These are phyloP conservation scores for Pyracantha coccinea DNA, from an alignment of 331 rosid species.

Conservation along the genomic window DNA sequence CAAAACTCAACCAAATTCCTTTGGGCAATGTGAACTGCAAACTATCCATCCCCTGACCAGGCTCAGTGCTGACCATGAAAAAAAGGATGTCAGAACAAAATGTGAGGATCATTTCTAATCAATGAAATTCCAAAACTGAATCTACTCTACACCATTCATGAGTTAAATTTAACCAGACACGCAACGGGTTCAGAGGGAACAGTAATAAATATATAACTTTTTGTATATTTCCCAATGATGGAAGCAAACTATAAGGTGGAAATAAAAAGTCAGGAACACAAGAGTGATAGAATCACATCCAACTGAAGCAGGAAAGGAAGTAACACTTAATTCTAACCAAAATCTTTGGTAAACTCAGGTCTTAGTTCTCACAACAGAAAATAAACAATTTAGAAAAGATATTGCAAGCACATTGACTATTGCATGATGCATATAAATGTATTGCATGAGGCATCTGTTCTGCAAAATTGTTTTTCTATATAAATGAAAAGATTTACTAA, in stretches of 20 bases:
- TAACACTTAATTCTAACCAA: not conserved
- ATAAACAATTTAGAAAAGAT: not conserved
- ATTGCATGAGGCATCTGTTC: not conserved
- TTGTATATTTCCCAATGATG: not conserved
- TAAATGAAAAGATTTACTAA: not conserved
- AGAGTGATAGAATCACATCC: not conserved
- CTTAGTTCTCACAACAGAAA: not conserved
- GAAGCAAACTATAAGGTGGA: not conserved
- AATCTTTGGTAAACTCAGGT: not conserved
- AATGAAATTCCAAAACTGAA: not conserved
- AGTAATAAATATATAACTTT: not conserved
- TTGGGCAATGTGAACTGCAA: constrained; percentile 55
- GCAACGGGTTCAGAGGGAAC: not conserved
- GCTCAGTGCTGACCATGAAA: constrained; percentile 48
- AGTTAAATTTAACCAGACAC: not conserved
- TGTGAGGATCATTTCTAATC: not conserved
- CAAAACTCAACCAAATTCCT: constrained; percentile 79
- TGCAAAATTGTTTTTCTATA: not conserved
- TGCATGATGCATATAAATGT: not conserved
- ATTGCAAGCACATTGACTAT: too few species aligned
- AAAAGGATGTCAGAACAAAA: constrained; percentile 23
- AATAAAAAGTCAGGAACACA: not conserved
- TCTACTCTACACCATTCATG: not conserved
- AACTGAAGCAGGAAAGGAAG: not conserved
- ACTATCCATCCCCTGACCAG: constrained; percentile 38